Conservation (phyloP, 1,284 basidiomycete species). For the Ganoderma lucidum region DNA sequence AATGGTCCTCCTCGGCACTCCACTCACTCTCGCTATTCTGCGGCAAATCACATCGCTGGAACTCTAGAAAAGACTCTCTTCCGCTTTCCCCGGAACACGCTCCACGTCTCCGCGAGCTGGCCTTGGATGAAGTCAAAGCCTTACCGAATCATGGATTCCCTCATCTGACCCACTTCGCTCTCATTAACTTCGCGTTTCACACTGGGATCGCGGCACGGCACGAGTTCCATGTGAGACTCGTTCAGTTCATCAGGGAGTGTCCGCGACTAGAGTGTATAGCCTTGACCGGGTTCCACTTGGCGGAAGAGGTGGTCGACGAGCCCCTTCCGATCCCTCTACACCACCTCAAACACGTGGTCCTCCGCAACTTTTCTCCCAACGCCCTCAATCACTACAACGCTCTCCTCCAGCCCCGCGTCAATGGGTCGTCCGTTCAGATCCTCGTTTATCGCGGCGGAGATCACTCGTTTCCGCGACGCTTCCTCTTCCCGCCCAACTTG, state of each 20-base stretch:
- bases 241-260: conserved; percentile 2
- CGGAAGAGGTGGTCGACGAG: neutral
- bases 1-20: neutral
- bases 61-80: neutral
- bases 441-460: neutral
- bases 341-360: conserved; percentile 11
- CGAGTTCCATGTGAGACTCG: neutral
- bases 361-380: neutral
- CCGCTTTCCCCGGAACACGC: neutral
- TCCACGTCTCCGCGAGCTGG: neutral
- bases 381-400: neutral
- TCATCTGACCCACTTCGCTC: conserved; percentile 4
- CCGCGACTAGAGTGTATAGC: conserved; percentile 7
- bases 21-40: neutral
- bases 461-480: neutral
- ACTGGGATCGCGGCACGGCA: neutral
- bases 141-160: conserved; percentile 1
- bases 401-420: conserved; percentile 9
- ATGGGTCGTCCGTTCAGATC: conserved; percentile 3
- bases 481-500: neutral
- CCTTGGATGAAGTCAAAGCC: neutral
- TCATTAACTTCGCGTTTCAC: neutral
- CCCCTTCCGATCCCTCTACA: neutral
- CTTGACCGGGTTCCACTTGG: neutral
- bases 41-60: neutral